phyloP scores from a whole-genome alignment of 306 rosid genomes.

The Hippophae tibetana region DNA sequence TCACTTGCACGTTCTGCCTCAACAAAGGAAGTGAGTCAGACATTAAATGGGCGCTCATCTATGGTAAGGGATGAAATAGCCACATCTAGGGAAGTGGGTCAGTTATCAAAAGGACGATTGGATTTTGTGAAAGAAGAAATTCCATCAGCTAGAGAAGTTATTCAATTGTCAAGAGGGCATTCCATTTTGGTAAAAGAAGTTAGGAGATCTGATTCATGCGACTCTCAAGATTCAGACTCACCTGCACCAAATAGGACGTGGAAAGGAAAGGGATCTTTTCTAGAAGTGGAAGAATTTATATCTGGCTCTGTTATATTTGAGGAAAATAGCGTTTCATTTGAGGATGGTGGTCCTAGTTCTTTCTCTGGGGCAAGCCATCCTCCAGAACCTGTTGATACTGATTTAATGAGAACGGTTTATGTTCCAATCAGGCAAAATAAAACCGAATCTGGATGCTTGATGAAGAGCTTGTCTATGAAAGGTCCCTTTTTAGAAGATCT shows the following conservation, averaged over 20 bases:
- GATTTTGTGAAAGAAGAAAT: slow-evolving; percentile 23
- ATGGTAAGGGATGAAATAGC: slow-evolving; percentile 15
- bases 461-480: slow-evolving; percentile 67
- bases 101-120: slow-evolving; percentile 35
- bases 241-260: slow-evolving; percentile 34
- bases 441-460: slow-evolving; percentile 59
- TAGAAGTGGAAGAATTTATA: slow-evolving; percentile 42
- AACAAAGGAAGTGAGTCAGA: slow-evolving; percentile 27
- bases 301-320: slow-evolving; percentile 41
- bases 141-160: slow-evolving; percentile 16
- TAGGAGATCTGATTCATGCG: slow-evolving; percentile 30
- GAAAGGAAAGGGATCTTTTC: slow-evolving; percentile 56
- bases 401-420: slow-evolving; percentile 72
- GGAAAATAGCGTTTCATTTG: slow-evolving; percentile 42
- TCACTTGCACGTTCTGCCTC: slow-evolving; percentile 24
- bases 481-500: slow-evolving; percentile 86
- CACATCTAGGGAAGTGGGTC: slow-evolving; percentile 38
- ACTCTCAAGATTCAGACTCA: slow-evolving; percentile 33
- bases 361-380: slow-evolving; percentile 98
- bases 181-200: slow-evolving; percentile 43
- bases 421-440: slow-evolving; percentile 71
- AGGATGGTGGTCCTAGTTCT: slow-evolving; percentile 58
- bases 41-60: slow-evolving; percentile 21
- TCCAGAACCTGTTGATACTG: slow-evolving; percentile 90
- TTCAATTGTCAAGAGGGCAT: slow-evolving; percentile 45